phyloP scores from a whole-genome alignment of 1,284 basidiomycete species.

The Ganoderma lucidum region DNA sequence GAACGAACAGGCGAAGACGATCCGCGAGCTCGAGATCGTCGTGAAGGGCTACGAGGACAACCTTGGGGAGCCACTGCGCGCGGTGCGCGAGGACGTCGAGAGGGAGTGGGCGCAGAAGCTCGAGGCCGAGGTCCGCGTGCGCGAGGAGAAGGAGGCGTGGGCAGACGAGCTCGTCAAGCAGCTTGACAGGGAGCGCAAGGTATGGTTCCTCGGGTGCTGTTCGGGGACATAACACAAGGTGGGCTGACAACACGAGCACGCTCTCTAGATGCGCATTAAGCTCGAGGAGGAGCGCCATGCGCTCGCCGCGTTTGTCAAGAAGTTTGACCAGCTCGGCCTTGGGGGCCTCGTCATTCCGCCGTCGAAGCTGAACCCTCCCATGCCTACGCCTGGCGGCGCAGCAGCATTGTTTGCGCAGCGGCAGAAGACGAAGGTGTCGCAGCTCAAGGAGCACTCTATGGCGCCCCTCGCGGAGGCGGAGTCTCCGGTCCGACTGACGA shows the following conservation, averaged over 20 bases:
- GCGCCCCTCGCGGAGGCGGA: constrained; percentile 42
- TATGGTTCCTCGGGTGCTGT: constrained; percentile 37
- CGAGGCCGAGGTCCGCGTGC: constrained; percentile 62
- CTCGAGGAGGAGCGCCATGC: constrained; percentile 80
- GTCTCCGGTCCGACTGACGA: constrained; percentile 57
- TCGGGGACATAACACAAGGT: not conserved
- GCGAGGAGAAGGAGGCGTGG: constrained; percentile 77
- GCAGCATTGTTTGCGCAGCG: constrained; percentile 57
- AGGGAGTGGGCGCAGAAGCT: constrained; percentile 76
- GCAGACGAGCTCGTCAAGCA: constrained; percentile 73
- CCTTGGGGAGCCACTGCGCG: constrained; percentile 74
- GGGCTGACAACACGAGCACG: not conserved
- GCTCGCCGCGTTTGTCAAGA: constrained; percentile 77
- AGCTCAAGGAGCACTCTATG: constrained; percentile 39
- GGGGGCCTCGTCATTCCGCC: constrained; percentile 54
- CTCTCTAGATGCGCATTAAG: constrained; percentile 53
- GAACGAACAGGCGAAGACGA: constrained; percentile 70
- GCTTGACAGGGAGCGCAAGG: constrained; percentile 78
- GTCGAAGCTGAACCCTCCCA: constrained; percentile 51
- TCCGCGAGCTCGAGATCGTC: constrained; percentile 76
- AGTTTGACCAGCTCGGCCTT: constrained; percentile 70
- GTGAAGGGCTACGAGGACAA: constrained; percentile 75
- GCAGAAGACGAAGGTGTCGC: constrained; percentile 43
- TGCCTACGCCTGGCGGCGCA: constrained; percentile 59
- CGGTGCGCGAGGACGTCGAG: constrained; percentile 83